Base-by-base conservation (phyloP, 2,329 filamentous ascomycete species). In the Phialemonium atrogriseum region DNA sequence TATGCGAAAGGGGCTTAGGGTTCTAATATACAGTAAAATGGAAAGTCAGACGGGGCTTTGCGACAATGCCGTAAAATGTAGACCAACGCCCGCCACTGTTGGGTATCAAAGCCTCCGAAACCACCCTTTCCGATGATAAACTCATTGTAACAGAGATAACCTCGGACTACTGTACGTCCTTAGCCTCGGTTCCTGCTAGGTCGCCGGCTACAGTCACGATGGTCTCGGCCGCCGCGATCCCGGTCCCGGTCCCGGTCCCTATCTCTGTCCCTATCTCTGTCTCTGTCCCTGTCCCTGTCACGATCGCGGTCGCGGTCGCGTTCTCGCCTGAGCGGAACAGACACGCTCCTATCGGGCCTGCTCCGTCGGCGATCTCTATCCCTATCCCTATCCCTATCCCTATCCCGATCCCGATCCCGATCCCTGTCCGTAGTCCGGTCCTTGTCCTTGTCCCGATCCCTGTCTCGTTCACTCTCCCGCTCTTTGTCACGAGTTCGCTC, bases 171-270 rank as follows among this genome's bases (percentile, higher is more conserved):
- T n/a, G n/a, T n/a, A n/a, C n/a, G n/a, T n/a, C n/a, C n/a, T n/a
- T 48, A 48, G 5, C 29, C 35, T n/a, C 49, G 50, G 30, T 50
- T 52, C 19, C 48, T 43, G 34, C 42, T 46, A n/a, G 40, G 40
- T 12, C 38, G 41, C 11, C 44, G 36, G 11, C 34, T 39, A 16
- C 37, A 32, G 30, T 45, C 47, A 24, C 45, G 41, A 34, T 36
- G 27, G 12, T 42, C 36, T 10, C 54, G 45, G 12, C 35, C 24
- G 19, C 30, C 23, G 5, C 37, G 32, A 27, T 40, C 37, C 1
- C 36, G 25, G 18, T 45, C 18, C 11, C 27, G 27, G 11, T 23
- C 21, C 12, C 27, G 11, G 10, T 30, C 27, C 7, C 28, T 31
- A n/a, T 25, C 27, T 16, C 12, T 30, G 19, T 37, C 35, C 10